These are phyloP conservation scores for Jimgerdemannia lactiflua DNA, from an alignment of 192 early-diverging fungal species.

Conservation along the genomic window DNA sequence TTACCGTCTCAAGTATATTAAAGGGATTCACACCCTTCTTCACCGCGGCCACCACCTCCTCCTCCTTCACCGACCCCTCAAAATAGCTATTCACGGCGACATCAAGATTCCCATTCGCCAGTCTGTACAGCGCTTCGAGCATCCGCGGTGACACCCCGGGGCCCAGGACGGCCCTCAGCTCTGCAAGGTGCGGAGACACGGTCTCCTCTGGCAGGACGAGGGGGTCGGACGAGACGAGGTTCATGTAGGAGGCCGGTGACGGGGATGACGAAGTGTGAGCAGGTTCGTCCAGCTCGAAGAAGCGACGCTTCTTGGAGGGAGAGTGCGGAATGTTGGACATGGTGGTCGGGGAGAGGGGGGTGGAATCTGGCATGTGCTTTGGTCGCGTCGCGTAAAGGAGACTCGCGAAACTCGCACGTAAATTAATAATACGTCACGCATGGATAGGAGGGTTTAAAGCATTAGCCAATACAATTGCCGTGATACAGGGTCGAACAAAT, in stretches of 20 bases:
- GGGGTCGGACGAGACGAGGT: neutral
- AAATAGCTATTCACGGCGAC: slow-evolving; percentile 39
- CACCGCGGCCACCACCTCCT: neutral
- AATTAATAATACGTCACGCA: too few relatives aligned
- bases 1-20: neutral
- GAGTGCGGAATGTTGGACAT: neutral
- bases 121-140: slow-evolving; percentile 28
- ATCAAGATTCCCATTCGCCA: slow-evolving; percentile 36
- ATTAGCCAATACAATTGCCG: too few relatives aligned
- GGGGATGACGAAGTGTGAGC: neutral
- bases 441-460: too few relatives aligned
- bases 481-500: too few relatives aligned
- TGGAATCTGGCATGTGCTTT: neutral
- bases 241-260: neutral
- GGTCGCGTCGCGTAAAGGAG: neutral
- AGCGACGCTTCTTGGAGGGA: neutral
- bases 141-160: slow-evolving; percentile 20
- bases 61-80: slow-evolving; percentile 22
- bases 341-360: neutral
- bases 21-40: neutral
- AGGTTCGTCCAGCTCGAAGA: neutral
- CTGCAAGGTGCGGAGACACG: slow-evolving; percentile 22
- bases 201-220: neutral
- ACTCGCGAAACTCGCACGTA: too few relatives aligned
- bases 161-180: slow-evolving; percentile 25